A percentile compares a stretch with the other conserved stretches of the same genome.
phyloP scores from a whole-genome alignment of 148 eudicot genomes.

The Cornus kousa region DNA sequence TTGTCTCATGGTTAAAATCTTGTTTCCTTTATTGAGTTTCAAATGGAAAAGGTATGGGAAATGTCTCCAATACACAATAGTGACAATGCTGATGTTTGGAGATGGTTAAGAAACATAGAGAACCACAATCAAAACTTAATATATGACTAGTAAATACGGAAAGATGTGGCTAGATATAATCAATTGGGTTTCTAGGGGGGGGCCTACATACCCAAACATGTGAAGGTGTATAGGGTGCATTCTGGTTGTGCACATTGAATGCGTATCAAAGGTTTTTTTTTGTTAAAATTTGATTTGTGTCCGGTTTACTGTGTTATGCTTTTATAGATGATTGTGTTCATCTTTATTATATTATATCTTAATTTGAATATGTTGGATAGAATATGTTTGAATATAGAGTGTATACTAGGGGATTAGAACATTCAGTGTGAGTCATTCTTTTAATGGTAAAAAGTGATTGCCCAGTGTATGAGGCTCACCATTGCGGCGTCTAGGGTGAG shows the following conservation, averaged over 20 bases:
- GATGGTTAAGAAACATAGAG: neutral
- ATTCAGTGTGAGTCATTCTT: too few relatives aligned
- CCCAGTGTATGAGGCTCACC: neutral
- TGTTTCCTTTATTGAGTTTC: neutral
- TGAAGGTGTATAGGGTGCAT: neutral
- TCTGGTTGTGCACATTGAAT: too few relatives aligned
- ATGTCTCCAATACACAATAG: neutral
- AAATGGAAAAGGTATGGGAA: neutral
- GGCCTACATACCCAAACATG: neutral
- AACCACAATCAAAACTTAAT: neutral
- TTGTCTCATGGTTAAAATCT: slow-evolving; percentile 10
- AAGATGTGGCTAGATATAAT: neutral
- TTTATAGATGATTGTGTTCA: too few relatives aligned
- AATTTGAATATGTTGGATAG: too few relatives aligned
- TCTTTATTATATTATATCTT: too few relatives aligned
- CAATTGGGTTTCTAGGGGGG: neutral
- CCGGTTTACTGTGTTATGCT: too few relatives aligned
- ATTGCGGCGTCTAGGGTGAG: neutral
- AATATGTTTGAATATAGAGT: too few relatives aligned
- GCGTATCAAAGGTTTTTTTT: too few relatives aligned
- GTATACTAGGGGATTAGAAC: too few relatives aligned
- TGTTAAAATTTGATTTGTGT: too few relatives aligned
- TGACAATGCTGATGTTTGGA: neutral
- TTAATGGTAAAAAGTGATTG: neutral
- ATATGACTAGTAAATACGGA: neutral